phyloP scores from a whole-genome alignment of 768 basidiomycete species.

The Leucocoprinus leucothites region DNA sequence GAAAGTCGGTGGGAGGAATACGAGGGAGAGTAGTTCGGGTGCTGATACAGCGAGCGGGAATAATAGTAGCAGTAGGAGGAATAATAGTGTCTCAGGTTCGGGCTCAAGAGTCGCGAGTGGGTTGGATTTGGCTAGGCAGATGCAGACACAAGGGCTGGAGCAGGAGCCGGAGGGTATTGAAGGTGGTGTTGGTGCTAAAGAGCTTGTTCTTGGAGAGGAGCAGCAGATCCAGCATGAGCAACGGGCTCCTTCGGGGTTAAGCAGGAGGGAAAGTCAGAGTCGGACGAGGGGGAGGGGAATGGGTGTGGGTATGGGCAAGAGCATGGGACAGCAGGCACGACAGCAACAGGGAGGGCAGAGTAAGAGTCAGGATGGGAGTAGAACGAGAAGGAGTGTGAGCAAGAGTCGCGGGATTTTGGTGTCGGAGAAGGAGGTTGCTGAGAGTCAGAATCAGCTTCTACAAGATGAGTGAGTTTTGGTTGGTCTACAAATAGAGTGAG shows the following conservation, averaged over 20 bases:
- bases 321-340: slow-evolving; percentile 50
- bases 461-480: slow-evolving; percentile 60
- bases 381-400: slow-evolving; percentile 47
- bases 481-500: background rate
- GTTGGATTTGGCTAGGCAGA: slow-evolving; percentile 3
- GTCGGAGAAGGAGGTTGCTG: slow-evolving; percentile 29
- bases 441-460: slow-evolving; percentile 46
- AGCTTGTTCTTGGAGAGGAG: background rate
- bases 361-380: slow-evolving; percentile 17
- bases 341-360: slow-evolving; percentile 3
- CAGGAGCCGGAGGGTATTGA: background rate
- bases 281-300: slow-evolving; percentile 32
- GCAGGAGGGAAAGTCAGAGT: slow-evolving; percentile 47
- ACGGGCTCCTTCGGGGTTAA: slow-evolving; percentile 5
- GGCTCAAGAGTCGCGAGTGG: slow-evolving; percentile 12
- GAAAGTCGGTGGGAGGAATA: slow-evolving; percentile 47
- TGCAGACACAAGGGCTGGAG: background rate
- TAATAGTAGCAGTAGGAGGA: slow-evolving; percentile 40
- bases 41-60: slow-evolving; percentile 51
- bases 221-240: background rate
- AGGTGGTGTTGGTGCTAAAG: background rate
- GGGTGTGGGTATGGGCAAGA: slow-evolving; percentile 36
- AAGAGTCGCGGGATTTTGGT: slow-evolving; percentile 23
- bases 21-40: slow-evolving; percentile 54
- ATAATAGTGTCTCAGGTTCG: slow-evolving; percentile 39